phyloP scores from a whole-genome alignment of 371 early-diverging fungal species.

The Mortierella sp. region DNA sequence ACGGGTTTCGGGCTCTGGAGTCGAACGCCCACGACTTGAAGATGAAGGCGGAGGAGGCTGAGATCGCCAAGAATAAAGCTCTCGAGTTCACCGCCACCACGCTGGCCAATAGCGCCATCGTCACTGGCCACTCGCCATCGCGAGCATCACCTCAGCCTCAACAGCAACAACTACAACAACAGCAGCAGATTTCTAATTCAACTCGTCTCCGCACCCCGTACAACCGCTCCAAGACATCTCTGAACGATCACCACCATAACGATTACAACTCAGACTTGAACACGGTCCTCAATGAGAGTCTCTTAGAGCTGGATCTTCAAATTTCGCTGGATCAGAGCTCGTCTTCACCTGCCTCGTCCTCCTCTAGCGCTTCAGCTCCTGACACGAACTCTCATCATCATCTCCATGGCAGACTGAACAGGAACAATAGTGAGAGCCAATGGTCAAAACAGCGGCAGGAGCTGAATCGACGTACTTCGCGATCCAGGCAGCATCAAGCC shows the following conservation, averaged over 20 bases:
- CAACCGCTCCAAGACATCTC: conserved; percentile 17
- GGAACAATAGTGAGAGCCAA: conserved; percentile 1
- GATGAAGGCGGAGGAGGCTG: conserved; percentile 31
- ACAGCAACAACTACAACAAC: conserved; percentile 15
- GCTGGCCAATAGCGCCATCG: conserved; percentile 18
- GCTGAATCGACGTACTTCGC: conserved; percentile 1
- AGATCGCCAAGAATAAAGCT: conserved; percentile 34
- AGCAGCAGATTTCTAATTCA: not conserved
- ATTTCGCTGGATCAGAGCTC: conserved; percentile 9
- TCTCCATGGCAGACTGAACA: not conserved
- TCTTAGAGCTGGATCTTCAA: conserved; percentile 39
- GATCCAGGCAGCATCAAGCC: not conserved
- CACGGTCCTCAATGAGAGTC: conserved; percentile 33
- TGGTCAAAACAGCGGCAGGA: conserved; percentile 6
- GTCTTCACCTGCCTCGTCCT: conserved; percentile 4
- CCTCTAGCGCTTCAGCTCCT: conserved; percentile 4
- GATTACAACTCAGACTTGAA: conserved; percentile 28
- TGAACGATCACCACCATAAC: conserved; percentile 9
- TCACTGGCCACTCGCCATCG: not conserved
- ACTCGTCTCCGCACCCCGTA: conserved; percentile 10
- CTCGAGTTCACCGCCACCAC: conserved; percentile 42
- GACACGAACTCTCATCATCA: not conserved
- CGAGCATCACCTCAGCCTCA: conserved; percentile 2
- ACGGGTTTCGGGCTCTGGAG: conserved; percentile 33
- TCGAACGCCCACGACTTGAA: conserved; percentile 31